Evolutionary conservation across 192 early-diverging fungal species (phyloP).

Genomic region (Entomortierella parvispora): DNA sequence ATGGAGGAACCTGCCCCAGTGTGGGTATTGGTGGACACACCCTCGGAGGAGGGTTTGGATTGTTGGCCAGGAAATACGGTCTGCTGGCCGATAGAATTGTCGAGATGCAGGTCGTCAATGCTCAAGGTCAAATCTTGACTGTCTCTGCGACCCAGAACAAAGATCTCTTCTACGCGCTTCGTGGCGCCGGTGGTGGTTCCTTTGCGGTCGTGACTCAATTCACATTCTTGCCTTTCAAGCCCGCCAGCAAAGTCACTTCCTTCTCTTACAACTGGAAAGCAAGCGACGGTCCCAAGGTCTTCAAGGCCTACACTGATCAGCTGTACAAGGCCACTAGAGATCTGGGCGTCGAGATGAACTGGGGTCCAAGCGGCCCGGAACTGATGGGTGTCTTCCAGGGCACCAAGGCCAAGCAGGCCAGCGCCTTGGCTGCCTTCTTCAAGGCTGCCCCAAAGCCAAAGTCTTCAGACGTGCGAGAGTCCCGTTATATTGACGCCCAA

Average conservation of each 20-base stretch:
- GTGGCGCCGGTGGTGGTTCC: conserved; percentile 68
- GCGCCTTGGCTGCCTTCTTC: conserved; percentile 27
- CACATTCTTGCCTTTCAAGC: conserved; percentile 37
- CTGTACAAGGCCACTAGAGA: conserved; percentile 26
- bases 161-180: conserved; percentile 71
- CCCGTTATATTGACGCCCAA: conserved; percentile 31
- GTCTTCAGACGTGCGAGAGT: conserved; percentile 20
- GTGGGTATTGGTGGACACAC: conserved; percentile 70
- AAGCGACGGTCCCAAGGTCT: conserved; percentile 14
- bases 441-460: conserved; percentile 16
- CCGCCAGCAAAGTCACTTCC: conserved; percentile 47
- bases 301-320: conserved; percentile 26
- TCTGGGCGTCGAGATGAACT: conserved; percentile 49
- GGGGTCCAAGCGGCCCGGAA: conserved; percentile 20
- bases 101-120: conserved; percentile 56
- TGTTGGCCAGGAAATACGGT: conserved; percentile 61
- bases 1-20: conserved; percentile 65
- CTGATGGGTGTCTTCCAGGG: conserved; percentile 49
- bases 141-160: conserved; percentile 45
- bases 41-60: conserved; percentile 67
- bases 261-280: conserved; percentile 32
- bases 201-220: conserved; percentile 59
- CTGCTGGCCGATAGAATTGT: conserved; percentile 61
- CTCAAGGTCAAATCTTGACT: conserved; percentile 57
- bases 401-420: conserved; percentile 7